Evolutionary conservation across 345 rosid species (phyloP).

Genomic region (Ailanthus altissimus): DNA sequence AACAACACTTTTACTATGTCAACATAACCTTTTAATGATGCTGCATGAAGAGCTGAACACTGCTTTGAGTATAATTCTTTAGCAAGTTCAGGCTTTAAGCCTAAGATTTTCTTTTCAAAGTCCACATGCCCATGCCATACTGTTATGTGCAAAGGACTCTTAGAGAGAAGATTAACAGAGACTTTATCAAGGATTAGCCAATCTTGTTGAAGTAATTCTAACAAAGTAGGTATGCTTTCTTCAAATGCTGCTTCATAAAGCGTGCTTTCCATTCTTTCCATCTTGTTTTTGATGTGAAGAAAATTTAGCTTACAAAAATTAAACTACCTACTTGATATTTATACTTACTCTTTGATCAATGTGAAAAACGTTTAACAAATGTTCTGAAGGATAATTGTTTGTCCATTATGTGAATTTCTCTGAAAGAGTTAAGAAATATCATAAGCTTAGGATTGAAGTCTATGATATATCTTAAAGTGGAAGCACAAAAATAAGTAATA

Average conservation of each 20-base stretch:
- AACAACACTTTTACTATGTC: background rate
- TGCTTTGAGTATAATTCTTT: background rate
- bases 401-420: too few species aligned
- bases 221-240: background rate
- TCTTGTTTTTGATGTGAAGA: background rate
- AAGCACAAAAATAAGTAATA: too few species aligned
- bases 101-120: background rate
- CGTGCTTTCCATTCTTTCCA: background rate
- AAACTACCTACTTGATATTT: background rate
- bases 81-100: conserved; percentile 11
- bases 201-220: conserved; percentile 6
- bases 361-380: too few species aligned
- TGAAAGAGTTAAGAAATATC: too few species aligned
- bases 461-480: too few species aligned
- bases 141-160: conserved; percentile 22
- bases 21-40: conserved; percentile 1
- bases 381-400: too few species aligned
- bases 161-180: background rate
- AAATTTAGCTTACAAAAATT: background rate
- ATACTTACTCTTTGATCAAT: background rate
- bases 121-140: conserved; percentile 17
- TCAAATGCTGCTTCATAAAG: conserved; percentile 3
- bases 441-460: too few species aligned
- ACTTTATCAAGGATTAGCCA: background rate
- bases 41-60: conserved; percentile 15